These are phyloP conservation scores for Microstroma glucosiphilum DNA, from an alignment of 1,284 basidiomycete species.

Conservation along the genomic window DNA sequence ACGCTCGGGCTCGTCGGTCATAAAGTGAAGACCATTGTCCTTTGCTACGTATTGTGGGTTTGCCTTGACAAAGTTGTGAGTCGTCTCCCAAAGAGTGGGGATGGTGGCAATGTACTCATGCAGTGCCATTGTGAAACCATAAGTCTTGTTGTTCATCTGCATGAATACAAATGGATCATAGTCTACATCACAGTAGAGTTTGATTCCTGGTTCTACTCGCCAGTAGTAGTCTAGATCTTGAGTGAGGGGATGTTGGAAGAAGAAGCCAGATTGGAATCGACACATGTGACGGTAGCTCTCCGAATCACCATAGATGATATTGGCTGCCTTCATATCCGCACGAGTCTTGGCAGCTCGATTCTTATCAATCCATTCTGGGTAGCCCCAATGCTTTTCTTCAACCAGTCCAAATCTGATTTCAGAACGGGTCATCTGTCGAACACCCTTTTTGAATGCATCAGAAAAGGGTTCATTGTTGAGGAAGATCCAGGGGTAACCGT, in stretches of 20 bases:
- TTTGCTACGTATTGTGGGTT: conserved; percentile 65
- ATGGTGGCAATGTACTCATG: conserved; percentile 74
- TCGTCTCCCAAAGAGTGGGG: conserved; percentile 66
- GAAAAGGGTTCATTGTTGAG: conserved; percentile 51
- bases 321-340: conserved; percentile 61
- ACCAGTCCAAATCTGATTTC: conserved; percentile 67
- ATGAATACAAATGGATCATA: conserved; percentile 83
- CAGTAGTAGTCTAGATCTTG: conserved; percentile 85
- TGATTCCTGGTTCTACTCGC: conserved; percentile 72
- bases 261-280: conserved; percentile 83
- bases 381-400: conserved; percentile 72
- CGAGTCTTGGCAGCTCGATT: conserved; percentile 62
- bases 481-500: conserved; percentile 52
- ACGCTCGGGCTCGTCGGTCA: conserved; percentile 68
- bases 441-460: conserved; percentile 50
- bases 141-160: conserved; percentile 66
- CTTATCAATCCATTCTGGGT: conserved; percentile 64
- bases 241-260: conserved; percentile 53
- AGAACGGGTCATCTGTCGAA: conserved; percentile 40
- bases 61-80: conserved; percentile 63
- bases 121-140: conserved; percentile 71
- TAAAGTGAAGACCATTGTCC: conserved; percentile 67
- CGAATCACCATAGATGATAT: conserved; percentile 79
- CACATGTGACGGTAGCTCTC: conserved; percentile 61
- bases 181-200: conserved; percentile 68